Percentiles rank a stretch among this genome's conserved stretches.
Evolutionary conservation across 2,329 filamentous ascomycete genomes (phyloP).

Genomic region (Exutisphaerella laricina): DNA sequence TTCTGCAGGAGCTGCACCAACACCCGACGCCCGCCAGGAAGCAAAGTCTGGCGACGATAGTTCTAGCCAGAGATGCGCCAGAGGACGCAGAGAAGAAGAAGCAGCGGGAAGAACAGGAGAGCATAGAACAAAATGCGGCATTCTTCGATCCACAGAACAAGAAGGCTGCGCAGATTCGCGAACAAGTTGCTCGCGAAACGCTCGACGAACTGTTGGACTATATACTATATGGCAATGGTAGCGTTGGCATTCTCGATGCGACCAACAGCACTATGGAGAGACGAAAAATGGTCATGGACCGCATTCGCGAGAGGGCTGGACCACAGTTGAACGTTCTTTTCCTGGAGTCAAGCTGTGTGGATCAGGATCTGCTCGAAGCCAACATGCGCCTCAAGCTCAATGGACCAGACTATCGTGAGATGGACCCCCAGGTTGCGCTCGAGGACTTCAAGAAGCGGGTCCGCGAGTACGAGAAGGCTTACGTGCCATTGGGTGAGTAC

Average conservation of each 20-base stretch:
- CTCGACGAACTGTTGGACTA: slow-evolving; percentile 89
- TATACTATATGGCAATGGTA: slow-evolving; percentile 72
- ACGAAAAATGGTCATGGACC: slow-evolving; percentile 67
- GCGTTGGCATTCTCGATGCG: slow-evolving; percentile 91
- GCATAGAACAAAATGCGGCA: slow-evolving; percentile 78
- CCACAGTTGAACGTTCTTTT: slow-evolving; percentile 85
- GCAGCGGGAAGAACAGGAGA: slow-evolving; percentile 36
- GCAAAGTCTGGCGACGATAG: slow-evolving; percentile 20
- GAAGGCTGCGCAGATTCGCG: slow-evolving; percentile 72
- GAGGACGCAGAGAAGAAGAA: slow-evolving; percentile 12
- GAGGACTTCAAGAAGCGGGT: slow-evolving; percentile 91
- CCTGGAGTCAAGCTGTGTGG: slow-evolving; percentile 88
- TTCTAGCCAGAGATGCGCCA: slow-evolving; percentile 15
- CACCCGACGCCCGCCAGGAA: slow-evolving; percentile 9
- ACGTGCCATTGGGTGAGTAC: slow-evolving; percentile 68
- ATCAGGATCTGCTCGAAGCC: slow-evolving; percentile 76
- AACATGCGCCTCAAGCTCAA: slow-evolving; percentile 97
- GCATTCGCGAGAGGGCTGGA: slow-evolving; percentile 75
- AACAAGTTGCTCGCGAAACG: slow-evolving; percentile 88
- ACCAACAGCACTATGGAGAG: slow-evolving; percentile 93
- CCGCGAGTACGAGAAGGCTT: slow-evolving; percentile 87
- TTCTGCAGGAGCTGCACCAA: slow-evolving; percentile 12
- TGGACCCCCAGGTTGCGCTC: slow-evolving; percentile 78
- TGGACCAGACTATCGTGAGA: slow-evolving; percentile 91
- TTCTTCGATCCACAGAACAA: slow-evolving; percentile 93